A percentile compares a stretch with the other conserved stretches of the same genome.
phyloP scores from a whole-genome alignment of 2,329 filamentous ascomycete genomes.

The Aspergillus hiratsukae region DNA sequence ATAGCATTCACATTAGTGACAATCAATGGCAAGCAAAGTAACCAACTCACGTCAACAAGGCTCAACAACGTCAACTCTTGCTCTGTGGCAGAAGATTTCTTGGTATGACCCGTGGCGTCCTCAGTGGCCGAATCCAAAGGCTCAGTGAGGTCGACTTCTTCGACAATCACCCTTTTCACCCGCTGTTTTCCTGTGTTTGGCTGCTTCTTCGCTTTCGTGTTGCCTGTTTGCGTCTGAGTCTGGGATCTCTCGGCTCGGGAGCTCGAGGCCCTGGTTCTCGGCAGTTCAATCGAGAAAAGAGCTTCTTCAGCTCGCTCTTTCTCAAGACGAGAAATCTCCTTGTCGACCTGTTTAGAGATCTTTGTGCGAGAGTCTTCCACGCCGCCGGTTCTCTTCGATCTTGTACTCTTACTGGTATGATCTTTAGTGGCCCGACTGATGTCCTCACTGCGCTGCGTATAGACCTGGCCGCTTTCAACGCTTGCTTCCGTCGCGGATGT shows the following conservation, averaged over 20 bases:
- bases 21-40: not conserved
- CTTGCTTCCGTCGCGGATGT: conserved; percentile 21
- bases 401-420: conserved; percentile 25
- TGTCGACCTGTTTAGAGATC: conserved; percentile 32
- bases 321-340: conserved; percentile 33
- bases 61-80: conserved; percentile 52
- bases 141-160: conserved; percentile 29
- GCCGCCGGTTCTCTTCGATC: conserved; percentile 21
- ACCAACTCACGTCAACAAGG: conserved; percentile 44
- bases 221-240: conserved; percentile 15
- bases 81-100: conserved; percentile 20
- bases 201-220: conserved; percentile 24
- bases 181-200: conserved; percentile 38
- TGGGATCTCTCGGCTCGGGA: conserved; percentile 19
- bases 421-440: conserved; percentile 27
- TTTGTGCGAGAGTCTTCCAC: conserved; percentile 27
- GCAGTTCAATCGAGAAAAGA: conserved; percentile 33
- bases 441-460: conserved; percentile 28
- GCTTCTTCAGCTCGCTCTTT: conserved; percentile 36
- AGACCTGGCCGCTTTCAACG: conserved; percentile 26
- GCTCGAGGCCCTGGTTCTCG: conserved; percentile 18
- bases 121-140: conserved; percentile 25
- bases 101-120: conserved; percentile 22
- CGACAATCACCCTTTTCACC: conserved; percentile 34
- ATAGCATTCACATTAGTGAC: not conserved